Evolutionary conservation across 1,284 basidiomycete species (phyloP).

Genomic region (Rhodotorula sp.): DNA sequence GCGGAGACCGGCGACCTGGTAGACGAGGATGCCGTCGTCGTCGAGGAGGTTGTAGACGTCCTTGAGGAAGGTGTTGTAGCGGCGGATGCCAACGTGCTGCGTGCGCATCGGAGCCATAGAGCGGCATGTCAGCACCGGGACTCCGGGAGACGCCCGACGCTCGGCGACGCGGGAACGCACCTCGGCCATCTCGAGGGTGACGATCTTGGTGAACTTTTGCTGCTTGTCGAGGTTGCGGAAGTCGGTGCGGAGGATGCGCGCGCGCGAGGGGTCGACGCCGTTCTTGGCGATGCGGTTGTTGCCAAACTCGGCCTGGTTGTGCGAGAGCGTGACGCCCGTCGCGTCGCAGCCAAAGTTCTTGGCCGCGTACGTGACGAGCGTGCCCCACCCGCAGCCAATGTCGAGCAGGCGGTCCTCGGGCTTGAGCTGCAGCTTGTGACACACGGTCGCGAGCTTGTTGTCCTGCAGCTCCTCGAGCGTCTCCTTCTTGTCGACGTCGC

Average conservation of each 20-base stretch:
- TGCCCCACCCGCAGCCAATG: slow-evolving; percentile 98
- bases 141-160: neutral
- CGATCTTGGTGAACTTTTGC: slow-evolving; percentile 85
- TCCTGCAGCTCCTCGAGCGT: slow-evolving; percentile 95
- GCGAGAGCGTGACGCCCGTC: slow-evolving; percentile 89
- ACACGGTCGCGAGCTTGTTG: slow-evolving; percentile 94
- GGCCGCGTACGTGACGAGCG: slow-evolving; percentile 87
- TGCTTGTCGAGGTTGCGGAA: slow-evolving; percentile 89
- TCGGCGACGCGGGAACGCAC: slow-evolving; percentile 50
- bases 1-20: slow-evolving; percentile 94
- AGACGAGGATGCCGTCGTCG: slow-evolving; percentile 90
- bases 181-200: slow-evolving; percentile 98
- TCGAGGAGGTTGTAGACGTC: slow-evolving; percentile 92
- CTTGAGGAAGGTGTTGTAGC: slow-evolving; percentile 83
- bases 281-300: slow-evolving; percentile 83
- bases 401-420: slow-evolving; percentile 81
- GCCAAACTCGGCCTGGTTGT: slow-evolving; percentile 90
- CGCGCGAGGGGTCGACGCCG: slow-evolving; percentile 71
- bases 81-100: slow-evolving; percentile 89
- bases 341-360: slow-evolving; percentile 96
- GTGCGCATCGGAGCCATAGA: slow-evolving; percentile 10
- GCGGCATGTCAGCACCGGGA: neutral
- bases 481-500: slow-evolving; percentile 72
- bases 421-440: slow-evolving; percentile 88
- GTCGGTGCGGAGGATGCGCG: slow-evolving; percentile 90